Evolutionary conservation across 228 moss, liverwort and hornwort genomes (phyloP), one percentile per base, ranked within the genome.

Genomic region (Sphagnum fallax): DNA sequence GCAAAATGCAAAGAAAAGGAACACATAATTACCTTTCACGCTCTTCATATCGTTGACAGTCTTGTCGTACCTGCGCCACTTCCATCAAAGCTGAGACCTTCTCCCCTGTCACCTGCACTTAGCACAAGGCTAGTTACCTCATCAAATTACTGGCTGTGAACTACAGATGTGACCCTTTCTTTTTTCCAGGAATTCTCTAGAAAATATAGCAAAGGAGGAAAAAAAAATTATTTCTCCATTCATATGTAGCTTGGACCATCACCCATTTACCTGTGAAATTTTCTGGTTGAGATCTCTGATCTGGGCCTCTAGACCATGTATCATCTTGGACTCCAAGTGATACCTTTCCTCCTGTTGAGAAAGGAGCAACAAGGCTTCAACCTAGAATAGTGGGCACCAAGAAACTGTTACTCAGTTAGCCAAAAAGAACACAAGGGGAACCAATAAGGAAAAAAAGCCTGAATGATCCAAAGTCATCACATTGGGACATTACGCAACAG

Each of bases 261-360:
- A 32, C 32, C 32, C 32, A 32, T 32, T 32, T 32, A 96, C 96
- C 92, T 92, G 92, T 15, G 82, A 72, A 72, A 96, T 88, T 72
- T 91, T 96, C 71, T 91, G 79, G 70, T 80, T 89, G 55, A 96
- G 77, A 48, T 80, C 83, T 66, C 81, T 88, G 70, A 91, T 78
- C 78, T 96, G 91, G 50, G 71, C 72, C 76, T 91, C 92, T 50
- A 96, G 92, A 53, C 84, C 89, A 72, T 88, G 81, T 61, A 81
- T 83, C 14, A 86, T 92, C 78, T 84, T 84, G 58, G 89, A 77
- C 80, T 96, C 96, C 78, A 92, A 66, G 72, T 89, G 88, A 69
- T 91, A 88, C 72, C 96, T 87, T 76, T 96, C 95, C 76, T 96
- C 96, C 76, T 96, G 92, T 76, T 96, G 96, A 32, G 96, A 91